phyloP scores from a whole-genome alignment of 140 eudicot genomes.

The Cichorium intybus region DNA sequence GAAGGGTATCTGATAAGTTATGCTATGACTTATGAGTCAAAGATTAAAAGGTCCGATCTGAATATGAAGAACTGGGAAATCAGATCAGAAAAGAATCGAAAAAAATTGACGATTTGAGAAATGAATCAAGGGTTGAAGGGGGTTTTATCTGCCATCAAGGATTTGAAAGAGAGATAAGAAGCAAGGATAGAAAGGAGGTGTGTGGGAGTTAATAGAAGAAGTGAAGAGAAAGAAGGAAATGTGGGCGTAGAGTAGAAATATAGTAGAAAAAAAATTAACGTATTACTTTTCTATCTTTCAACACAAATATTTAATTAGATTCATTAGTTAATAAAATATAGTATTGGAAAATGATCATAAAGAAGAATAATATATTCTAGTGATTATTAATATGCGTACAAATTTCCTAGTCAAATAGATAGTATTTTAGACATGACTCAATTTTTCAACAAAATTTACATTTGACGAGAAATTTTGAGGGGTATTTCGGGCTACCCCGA shows the following conservation, averaged over 20 bases:
- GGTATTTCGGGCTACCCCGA: no score
- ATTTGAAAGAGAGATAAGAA: slow-evolving; percentile 35
- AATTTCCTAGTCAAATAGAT: no score
- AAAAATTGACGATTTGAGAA: slow-evolving; percentile 14
- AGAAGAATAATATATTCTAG: no score
- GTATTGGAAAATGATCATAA: no score
- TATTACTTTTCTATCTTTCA: neutral
- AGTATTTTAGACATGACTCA: no score
- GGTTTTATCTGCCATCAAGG: slow-evolving; percentile 28
- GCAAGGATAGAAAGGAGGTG: slow-evolving; percentile 30
- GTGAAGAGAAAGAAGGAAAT: slow-evolving; percentile 26
- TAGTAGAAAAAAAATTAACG: slow-evolving; percentile 27
- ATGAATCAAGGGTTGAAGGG: slow-evolving; percentile 35
- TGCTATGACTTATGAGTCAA: slow-evolving; percentile 16
- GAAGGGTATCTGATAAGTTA: slow-evolving; percentile 14
- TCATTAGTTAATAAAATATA: no score
- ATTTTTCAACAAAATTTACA: no score
- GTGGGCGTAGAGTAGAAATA: slow-evolving; percentile 25
- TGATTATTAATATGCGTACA: no score
- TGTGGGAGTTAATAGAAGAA: slow-evolving; percentile 17
- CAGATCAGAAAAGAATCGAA: slow-evolving; percentile 39
- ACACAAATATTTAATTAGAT: neutral
- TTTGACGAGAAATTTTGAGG: no score
- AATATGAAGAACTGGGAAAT: slow-evolving; percentile 18
- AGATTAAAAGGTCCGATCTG: slow-evolving; percentile 35